Base-by-base conservation (phyloP, 306 rosid genomes). In the Castanospermum australe region DNA sequence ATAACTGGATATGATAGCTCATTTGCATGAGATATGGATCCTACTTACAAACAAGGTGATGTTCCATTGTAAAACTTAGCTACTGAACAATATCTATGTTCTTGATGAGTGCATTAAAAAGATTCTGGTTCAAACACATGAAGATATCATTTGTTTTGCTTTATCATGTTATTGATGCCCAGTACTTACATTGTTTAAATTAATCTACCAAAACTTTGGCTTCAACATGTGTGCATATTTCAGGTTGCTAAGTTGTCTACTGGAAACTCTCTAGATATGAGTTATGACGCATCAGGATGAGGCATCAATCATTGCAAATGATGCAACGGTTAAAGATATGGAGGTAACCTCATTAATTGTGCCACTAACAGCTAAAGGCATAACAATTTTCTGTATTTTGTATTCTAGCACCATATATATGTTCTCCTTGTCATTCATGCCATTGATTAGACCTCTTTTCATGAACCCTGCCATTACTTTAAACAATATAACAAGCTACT, bases 271-370 rank as follows among this genome's bases (percentile, higher is more conserved):
- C 83, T 95, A 20, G 99, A 95, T 74, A 95, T n/a, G n/a, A n/a
- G n/a, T n/a, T n/a, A n/a, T 91, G 96, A 75, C 92, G 30, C 45
- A 77, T 14, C 96, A 90, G 21, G 99, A 95, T 89, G 98, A 95
- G 91, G 80, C 90, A 82, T 85, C 97, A 44, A 93, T 95, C 76
- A 30, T 75, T 52, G 90, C 98, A 67, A 95, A 93, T 77, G 97
- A 91, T 84, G 98, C 99, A 42, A 86, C 98, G 0, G 51, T 95
- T 64, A 93, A 95, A 89, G 99, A 95, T 88, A 95, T 95, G 99
- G 99, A 95, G 94, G 98, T 93, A 89, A 75, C 20, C 18, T 63
- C 71, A 28, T 1, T 1, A 28, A 28, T 28, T 28, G 32, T 28
- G 32, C 32, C 42, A 38, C 9, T 5, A 8, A 38, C 42, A 38